These are phyloP conservation scores for Malania oleifera DNA, from an alignment of 164 flowering plant species.

Conservation along the genomic window DNA sequence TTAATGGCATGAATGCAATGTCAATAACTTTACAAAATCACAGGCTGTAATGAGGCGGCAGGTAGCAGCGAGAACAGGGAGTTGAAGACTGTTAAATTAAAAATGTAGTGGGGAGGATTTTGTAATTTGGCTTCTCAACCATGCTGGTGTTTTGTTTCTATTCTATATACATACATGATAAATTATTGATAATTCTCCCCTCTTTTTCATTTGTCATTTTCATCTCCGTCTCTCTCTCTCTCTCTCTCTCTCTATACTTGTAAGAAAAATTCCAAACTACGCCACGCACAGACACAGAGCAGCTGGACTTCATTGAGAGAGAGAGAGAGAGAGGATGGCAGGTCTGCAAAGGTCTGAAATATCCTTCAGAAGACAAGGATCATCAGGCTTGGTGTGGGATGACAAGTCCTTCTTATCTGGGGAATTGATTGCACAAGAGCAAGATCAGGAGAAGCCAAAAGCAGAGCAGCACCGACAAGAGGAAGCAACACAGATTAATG, in stretches of 20 bases:
- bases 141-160: not conserved
- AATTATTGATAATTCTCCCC: no score
- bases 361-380: conserved; percentile 81
- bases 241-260: not conserved
- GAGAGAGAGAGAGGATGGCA: conserved; percentile 26
- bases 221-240: not conserved
- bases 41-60: no score
- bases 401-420: conserved; percentile 47
- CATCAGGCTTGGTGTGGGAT: conserved; percentile 85
- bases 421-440: no score
- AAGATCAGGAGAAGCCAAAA: conserved; percentile 18
- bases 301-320: no score
- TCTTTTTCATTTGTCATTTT: not conserved
- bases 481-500: no score
- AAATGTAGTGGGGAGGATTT: no score
- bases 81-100: no score
- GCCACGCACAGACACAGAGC: conserved; percentile 2
- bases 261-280: not conserved
- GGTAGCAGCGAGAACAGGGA: no score
- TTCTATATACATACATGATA: no score
- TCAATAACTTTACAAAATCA: no score
- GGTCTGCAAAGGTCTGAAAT: conserved; percentile 63
- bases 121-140: not conserved
- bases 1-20: no score
- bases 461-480: conserved; percentile 12